These are phyloP conservation scores for Globisporangium megalacanthum DNA, from an alignment of 352 stramenopile species.

Conservation along the genomic window DNA sequence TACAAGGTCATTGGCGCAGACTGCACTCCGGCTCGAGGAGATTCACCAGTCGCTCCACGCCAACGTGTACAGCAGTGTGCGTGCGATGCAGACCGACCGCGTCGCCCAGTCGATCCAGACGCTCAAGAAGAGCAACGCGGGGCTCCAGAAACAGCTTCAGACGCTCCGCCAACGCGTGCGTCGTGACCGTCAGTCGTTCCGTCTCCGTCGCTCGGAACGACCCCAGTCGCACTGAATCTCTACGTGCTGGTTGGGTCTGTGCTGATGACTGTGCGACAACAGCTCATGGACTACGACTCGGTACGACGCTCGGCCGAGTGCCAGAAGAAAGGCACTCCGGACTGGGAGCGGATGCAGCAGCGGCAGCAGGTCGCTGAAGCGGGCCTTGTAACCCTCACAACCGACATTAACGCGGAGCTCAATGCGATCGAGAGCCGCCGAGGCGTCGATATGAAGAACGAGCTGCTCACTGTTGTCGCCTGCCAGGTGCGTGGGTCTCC, in stretches of 20 bases:
- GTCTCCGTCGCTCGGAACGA: not conserved
- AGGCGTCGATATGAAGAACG: slow-evolving; percentile 67
- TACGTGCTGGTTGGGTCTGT: not conserved
- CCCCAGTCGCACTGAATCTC: not conserved
- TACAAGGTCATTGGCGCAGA: slow-evolving; percentile 38
- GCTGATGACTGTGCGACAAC: not conserved
- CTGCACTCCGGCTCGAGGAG: slow-evolving; percentile 45
- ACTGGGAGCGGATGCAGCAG: slow-evolving; percentile 68
- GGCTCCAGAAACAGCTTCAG: slow-evolving; percentile 37
- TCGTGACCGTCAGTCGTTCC: not conserved
- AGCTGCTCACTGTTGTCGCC: slow-evolving; percentile 68
- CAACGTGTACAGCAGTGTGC: slow-evolving; percentile 40
- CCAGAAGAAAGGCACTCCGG: slow-evolving; percentile 50
- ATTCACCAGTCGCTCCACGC: slow-evolving; percentile 47
- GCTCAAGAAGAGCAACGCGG: slow-evolving; percentile 29
- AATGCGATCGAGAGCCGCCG: slow-evolving; percentile 54
- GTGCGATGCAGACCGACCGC: slow-evolving; percentile 36
- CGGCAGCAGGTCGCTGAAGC: slow-evolving; percentile 40
- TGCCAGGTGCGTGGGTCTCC: slow-evolving; percentile 27
- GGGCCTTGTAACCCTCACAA: slow-evolving; percentile 42
- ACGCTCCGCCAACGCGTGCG: slow-evolving; percentile 44
- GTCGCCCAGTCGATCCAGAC: slow-evolving; percentile 41
- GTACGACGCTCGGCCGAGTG: slow-evolving; percentile 55
- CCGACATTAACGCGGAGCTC: slow-evolving; percentile 62
- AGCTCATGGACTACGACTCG: slow-evolving; percentile 73